phyloP scores from a whole-genome alignment of 2,329 filamentous ascomycete genomes.

The Aspergillus transmontanensis region DNA sequence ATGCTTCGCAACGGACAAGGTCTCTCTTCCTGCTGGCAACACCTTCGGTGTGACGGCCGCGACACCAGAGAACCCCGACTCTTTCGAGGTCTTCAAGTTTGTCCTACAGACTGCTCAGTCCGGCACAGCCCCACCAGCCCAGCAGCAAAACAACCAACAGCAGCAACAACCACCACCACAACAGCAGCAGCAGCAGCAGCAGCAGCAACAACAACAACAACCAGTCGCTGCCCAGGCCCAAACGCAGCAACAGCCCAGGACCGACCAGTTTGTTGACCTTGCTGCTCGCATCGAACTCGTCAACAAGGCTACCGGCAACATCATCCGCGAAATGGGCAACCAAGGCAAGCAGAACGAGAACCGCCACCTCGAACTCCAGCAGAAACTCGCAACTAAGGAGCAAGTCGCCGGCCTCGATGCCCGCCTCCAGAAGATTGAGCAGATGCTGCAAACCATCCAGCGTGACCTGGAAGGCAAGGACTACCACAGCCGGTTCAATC shows the following conservation, averaged over 20 bases:
- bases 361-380: slow-evolving; percentile 54
- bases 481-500: slow-evolving; percentile 56
- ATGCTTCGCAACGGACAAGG: slow-evolving; percentile 77
- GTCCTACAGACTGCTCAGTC: slow-evolving; percentile 61
- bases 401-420: slow-evolving; percentile 46
- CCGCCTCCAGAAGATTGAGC: slow-evolving; percentile 57
- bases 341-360: slow-evolving; percentile 56
- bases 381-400: slow-evolving; percentile 39
- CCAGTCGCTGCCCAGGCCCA: slow-evolving; percentile 28
- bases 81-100: slow-evolving; percentile 90
- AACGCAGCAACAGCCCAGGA: slow-evolving; percentile 45
- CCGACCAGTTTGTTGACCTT: slow-evolving; percentile 74
- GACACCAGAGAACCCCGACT: slow-evolving; percentile 88
- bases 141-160: slow-evolving; percentile 16
- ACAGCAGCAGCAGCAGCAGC: slow-evolving; percentile 1
- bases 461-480: slow-evolving; percentile 60
- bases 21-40: slow-evolving; percentile 78
- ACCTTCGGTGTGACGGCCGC: slow-evolving; percentile 84
- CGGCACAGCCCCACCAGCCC: slow-evolving; percentile 19
- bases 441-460: slow-evolving; percentile 52
- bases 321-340: slow-evolving; percentile 56
- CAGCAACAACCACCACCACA: slow-evolving; percentile 14
- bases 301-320: slow-evolving; percentile 59
- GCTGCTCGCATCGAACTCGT: slow-evolving; percentile 75
- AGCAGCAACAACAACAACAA: slow-evolving; percentile 21